Conservation (phyloP, 2,329 filamentous ascomycete species). For the Colletotrichum chrysophilum region DNA sequence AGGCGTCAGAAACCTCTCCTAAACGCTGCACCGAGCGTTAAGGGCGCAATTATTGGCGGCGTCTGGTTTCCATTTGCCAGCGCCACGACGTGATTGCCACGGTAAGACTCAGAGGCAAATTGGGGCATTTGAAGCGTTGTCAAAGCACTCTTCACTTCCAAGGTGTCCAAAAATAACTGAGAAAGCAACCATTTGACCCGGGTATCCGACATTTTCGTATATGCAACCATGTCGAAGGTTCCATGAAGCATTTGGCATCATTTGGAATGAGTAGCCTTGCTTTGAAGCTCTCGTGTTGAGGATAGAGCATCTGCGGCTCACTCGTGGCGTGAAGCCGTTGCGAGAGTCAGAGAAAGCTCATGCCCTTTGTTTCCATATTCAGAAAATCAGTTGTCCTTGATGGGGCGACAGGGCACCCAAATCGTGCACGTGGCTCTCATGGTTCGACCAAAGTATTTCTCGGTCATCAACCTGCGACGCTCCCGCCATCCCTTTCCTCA, state of each 20-base stretch:
- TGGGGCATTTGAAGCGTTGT: neutral
- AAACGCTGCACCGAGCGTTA: neutral
- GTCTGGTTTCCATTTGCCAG: neutral
- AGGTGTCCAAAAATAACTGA: neutral
- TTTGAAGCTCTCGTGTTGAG: neutral
- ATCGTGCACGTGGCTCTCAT: neutral
- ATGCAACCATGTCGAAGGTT: too few species aligned
- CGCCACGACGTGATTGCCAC: neutral
- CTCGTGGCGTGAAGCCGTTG: neutral
- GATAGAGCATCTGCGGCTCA: neutral
- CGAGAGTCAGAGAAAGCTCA: neutral
- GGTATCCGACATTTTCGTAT: neutral
- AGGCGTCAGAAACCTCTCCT: neutral
- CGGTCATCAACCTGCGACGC: neutral
- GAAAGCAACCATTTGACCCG: neutral
- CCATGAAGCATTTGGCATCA: too few species aligned
- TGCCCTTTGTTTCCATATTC: neutral
- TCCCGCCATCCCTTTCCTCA: neutral
- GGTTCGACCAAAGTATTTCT: neutral
- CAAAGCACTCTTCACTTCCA: neutral
- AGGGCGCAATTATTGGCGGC: neutral
- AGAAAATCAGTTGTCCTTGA: neutral
- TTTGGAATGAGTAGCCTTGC: too few species aligned
- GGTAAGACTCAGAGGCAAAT: neutral
- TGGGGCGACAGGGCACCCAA: neutral